Evolutionary conservation across 208 protist genomes (phyloP).

Genomic region (Acanthamoeba healyi): DNA sequence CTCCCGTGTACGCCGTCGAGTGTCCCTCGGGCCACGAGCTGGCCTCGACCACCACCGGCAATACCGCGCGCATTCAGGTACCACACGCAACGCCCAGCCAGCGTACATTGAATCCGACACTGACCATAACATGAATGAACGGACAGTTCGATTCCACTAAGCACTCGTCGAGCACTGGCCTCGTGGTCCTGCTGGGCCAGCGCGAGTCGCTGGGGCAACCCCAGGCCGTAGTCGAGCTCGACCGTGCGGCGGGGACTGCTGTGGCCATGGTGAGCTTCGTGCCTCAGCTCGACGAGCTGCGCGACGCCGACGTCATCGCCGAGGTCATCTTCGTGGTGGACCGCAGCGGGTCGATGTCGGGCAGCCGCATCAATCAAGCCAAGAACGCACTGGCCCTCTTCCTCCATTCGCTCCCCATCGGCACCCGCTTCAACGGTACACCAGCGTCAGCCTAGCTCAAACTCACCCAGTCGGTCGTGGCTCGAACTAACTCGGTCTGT

Average conservation of each 20-base stretch:
- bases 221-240: neutral
- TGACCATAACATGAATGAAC: too few relatives aligned
- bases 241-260: neutral
- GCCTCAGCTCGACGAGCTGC: neutral
- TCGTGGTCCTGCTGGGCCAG: neutral
- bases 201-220: neutral
- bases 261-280: slow-evolving; percentile 48
- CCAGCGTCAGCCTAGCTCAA: too few relatives aligned
- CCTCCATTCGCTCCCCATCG: slow-evolving; percentile 78
- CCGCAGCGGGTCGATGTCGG: slow-evolving; percentile 82
- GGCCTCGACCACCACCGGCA: slow-evolving; percentile 2
- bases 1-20: neutral
- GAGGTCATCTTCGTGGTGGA: slow-evolving; percentile 85
- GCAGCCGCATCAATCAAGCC: slow-evolving; percentile 77
- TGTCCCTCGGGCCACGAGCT: neutral
- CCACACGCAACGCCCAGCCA: too few relatives aligned
- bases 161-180: slow-evolving; percentile 3
- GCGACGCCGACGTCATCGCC: slow-evolving; percentile 46
- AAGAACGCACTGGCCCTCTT: slow-evolving; percentile 80
- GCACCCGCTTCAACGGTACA: slow-evolving; percentile 70
- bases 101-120: neutral
- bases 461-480: too few relatives aligned
- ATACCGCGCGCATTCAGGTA: neutral
- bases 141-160: neutral
- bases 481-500: neutral